A percentile compares a stretch with the other conserved stretches of the same genome.
Evolutionary conservation across 495 filamentous ascomycete species (phyloP).

Genomic region (Durotheca rogersii): DNA sequence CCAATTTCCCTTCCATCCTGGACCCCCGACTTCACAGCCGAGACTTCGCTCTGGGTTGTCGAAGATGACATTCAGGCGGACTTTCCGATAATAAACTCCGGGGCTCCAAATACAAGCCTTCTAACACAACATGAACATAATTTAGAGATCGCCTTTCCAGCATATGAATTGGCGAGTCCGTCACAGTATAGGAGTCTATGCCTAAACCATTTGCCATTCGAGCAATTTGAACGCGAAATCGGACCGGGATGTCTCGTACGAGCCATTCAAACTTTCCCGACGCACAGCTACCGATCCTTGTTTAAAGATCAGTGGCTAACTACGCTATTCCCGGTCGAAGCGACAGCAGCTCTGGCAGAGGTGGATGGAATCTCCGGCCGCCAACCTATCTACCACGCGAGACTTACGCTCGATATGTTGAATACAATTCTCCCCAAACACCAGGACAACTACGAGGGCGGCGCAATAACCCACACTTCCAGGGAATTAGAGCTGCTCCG

Average conservation of each 20-base stretch:
- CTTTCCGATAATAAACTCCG: no score
- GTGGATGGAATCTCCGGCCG: background rate
- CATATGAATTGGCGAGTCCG: background rate
- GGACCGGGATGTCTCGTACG: background rate
- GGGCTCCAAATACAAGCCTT: no score
- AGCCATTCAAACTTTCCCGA: background rate
- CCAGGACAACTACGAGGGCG: background rate
- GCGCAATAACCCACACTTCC: background rate
- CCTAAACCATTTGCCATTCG: conserved; percentile 13
- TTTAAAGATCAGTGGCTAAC: background rate
- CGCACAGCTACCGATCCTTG: background rate
- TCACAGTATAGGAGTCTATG: background rate
- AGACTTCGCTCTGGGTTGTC: no score
- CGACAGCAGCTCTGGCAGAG: conserved; percentile 1
- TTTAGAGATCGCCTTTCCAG: background rate
- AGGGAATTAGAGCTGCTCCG: conserved; percentile 11
- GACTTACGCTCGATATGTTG: conserved; percentile 1
- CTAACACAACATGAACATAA: background rate
- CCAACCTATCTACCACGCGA: background rate
- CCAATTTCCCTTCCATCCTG: no score
- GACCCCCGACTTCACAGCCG: background rate
- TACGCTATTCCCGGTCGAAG: background rate
- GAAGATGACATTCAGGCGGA: no score
- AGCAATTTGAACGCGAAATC: conserved; percentile 4
- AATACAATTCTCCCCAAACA: background rate